phyloP scores from a whole-genome alignment of 306 rosid species.

The Begonia peltatifolia region DNA sequence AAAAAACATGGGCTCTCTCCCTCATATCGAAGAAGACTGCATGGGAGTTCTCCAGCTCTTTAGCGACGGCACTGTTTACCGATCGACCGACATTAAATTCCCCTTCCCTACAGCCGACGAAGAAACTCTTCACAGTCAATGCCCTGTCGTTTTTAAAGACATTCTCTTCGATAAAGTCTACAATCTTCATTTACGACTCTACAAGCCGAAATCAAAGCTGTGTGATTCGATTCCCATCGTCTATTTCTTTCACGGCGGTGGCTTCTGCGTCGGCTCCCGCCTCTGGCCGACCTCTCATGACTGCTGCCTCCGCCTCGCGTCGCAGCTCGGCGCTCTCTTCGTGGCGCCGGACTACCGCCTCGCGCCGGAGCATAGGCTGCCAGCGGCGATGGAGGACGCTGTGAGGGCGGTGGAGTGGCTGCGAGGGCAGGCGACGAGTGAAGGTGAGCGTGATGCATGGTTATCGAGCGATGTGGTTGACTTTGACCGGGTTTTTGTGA shows the following conservation, averaged over 20 bases:
- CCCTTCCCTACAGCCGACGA: slow-evolving; percentile 27
- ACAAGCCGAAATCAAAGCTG: slow-evolving; percentile 24
- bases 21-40: slow-evolving; percentile 71
- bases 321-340: slow-evolving; percentile 32
- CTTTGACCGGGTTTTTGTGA: slow-evolving; percentile 42
- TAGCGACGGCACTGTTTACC: slow-evolving; percentile 65
- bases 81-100: slow-evolving; percentile 37
- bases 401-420: slow-evolving; percentile 58
- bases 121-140: neutral
- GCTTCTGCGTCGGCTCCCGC: slow-evolving; percentile 78
- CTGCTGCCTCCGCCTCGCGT: slow-evolving; percentile 54
- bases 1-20: slow-evolving; percentile 50
- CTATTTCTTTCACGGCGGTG: slow-evolving; percentile 71
- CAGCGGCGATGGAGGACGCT: slow-evolving; percentile 69
- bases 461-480: slow-evolving; percentile 23
- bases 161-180: slow-evolving; percentile 24
- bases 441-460: slow-evolving; percentile 36
- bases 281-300: slow-evolving; percentile 73
- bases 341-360: slow-evolving; percentile 62
- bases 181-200: slow-evolving; percentile 56
- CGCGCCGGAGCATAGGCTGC: slow-evolving; percentile 72
- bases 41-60: slow-evolving; percentile 75
- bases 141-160: slow-evolving; percentile 42
- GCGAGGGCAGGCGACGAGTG: slow-evolving; percentile 22
- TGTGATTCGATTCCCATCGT: slow-evolving; percentile 27